Conservation (phyloP, 306 rosid species). For the Fragaria iinumae region DNA sequence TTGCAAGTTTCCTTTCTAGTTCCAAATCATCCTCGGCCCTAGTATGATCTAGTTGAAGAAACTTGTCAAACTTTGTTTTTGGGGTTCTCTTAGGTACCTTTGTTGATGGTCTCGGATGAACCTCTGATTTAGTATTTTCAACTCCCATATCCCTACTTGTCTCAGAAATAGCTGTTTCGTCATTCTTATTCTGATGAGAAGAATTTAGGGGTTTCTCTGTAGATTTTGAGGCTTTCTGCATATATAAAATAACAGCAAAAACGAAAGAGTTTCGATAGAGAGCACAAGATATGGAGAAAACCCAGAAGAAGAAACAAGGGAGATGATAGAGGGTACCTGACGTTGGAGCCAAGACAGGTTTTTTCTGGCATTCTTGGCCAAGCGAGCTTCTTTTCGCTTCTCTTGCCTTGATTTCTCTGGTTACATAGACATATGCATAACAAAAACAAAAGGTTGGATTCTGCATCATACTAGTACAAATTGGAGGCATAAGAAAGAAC, state of each 20-base stretch:
- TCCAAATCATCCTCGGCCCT: conserved; percentile 59
- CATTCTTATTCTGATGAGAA: conserved; percentile 20
- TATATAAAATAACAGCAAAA: conserved; percentile 3
- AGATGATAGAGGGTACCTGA: conserved; percentile 35
- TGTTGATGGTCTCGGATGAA: conserved; percentile 23
- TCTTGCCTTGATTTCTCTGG: conserved; percentile 59
- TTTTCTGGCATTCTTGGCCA: conserved; percentile 47
- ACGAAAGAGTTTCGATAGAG: too few relatives aligned
- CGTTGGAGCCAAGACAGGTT: conserved; percentile 53
- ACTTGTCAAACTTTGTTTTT: conserved; percentile 45
- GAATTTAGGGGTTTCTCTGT: conserved; percentile 20
- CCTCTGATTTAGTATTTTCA: conserved; percentile 14
- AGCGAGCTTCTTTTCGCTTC: conserved; percentile 64
- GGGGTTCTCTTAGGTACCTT: conserved; percentile 28
- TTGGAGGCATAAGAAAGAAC: background rate
- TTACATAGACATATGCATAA: background rate
- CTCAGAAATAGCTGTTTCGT: conserved; percentile 23
- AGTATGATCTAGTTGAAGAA: conserved; percentile 28
- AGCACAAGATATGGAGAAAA: too few relatives aligned
- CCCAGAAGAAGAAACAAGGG: conserved; percentile 1
- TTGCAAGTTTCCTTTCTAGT: conserved; percentile 75
- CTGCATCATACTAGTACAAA: background rate
- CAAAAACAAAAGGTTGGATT: background rate
- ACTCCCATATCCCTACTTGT: conserved; percentile 16
- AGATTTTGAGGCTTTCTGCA: conserved; percentile 39